Evolutionary conservation across 106 monocot species (phyloP), one percentile per base, ranked within the genome.

Genomic region (Allium sativum): DNA sequence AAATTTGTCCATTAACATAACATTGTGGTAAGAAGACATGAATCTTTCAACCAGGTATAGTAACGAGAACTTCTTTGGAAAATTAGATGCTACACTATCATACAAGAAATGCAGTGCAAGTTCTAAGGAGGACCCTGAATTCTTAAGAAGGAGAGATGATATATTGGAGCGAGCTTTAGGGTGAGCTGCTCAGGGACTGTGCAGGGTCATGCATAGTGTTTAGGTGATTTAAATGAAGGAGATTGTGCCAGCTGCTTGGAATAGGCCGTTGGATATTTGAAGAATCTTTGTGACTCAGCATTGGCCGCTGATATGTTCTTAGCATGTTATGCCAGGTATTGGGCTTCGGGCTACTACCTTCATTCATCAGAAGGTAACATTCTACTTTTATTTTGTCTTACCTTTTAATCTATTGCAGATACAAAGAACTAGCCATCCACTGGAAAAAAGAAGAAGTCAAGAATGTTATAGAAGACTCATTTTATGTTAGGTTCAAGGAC

Each of bases 281-380:
- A 74, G 71, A 74, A 74, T 18, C 68, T 68, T 1, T 94, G 94
- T 55, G 89, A 83, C 7, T 66, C 82, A 7, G 80, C 90, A 2
- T 40, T 86, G 53, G 85, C 86, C 0, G 78, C 81, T 6, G 83
- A 89, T 51, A 74, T 94, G 53, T 94, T 77, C 70, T 64, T 94
- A 45, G 67, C 76, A 8, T 94, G 94, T 56, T 94, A 86, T 56
- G 90, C 90, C 1, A 70, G 83, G 48, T 94, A 86, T 60, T 94
- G 94, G 94, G 90, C 83, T 0, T 72, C 83, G 45, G 94, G 86
- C 44, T 84, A 83, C 63, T 86, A 90, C 64, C 74, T 83, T 9
- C 75, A 52, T 9, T 52, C 79, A 10, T 56, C 76, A 13, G 15
- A 63, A 77, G 90, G 90, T 90, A 18, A 20, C 31, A 31, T 31